Conservation (phyloP, 139 green algal species). For the Medakamo hakoo region DNA sequence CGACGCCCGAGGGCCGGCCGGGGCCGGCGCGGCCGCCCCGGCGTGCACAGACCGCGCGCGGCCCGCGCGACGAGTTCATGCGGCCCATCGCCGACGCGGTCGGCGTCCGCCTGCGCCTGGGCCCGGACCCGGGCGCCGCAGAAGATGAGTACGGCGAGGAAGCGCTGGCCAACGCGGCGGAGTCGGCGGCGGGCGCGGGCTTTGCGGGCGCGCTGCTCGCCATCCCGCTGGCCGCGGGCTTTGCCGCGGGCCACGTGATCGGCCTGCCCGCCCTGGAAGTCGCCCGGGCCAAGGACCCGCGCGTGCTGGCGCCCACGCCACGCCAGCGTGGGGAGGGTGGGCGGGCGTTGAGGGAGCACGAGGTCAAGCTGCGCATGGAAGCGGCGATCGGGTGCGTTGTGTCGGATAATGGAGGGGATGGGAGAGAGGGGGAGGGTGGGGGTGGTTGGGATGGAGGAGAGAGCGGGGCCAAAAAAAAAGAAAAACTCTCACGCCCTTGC, state of each 20-base stretch:
- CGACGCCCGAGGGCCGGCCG: too few relatives aligned
- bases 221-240: conserved; percentile 46
- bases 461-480: too few relatives aligned
- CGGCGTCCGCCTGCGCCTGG: neutral
- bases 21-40: too few relatives aligned
- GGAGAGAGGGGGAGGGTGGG: neutral
- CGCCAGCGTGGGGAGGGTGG: conserved; percentile 51
- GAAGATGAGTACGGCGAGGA: neutral
- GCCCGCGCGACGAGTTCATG: neutral
- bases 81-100: neutral
- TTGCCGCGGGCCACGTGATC: conserved; percentile 34
- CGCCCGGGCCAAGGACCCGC: conserved; percentile 30
- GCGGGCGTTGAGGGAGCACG: conserved; percentile 52
- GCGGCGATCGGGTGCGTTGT: conserved; percentile 8
- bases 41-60: neutral
- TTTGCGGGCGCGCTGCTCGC: conserved; percentile 26
- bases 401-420: neutral
- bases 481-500: too few relatives aligned
- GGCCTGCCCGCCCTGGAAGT: conserved; percentile 51
- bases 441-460: conserved; percentile 42
- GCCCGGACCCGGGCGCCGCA: neutral
- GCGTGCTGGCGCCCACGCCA: conserved; percentile 53
- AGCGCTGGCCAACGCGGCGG: neutral
- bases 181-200: neutral
- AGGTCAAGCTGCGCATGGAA: conserved; percentile 62